These are phyloP conservation scores for Coccomyxa subellipsoidea DNA, from an alignment of 163 green algal genomes.

Conservation along the genomic window DNA sequence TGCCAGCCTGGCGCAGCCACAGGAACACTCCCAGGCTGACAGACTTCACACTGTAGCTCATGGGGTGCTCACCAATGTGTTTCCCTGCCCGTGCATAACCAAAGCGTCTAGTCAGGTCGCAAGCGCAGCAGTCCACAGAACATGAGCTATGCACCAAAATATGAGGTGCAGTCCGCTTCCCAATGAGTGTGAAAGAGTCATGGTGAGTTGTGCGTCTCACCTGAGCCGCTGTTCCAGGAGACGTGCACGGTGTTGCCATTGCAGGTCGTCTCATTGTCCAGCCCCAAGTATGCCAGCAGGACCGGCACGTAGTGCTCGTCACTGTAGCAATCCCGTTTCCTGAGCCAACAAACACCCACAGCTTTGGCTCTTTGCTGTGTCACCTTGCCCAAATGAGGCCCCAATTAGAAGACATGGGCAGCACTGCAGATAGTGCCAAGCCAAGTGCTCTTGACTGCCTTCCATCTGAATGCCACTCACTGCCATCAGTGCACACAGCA, in stretches of 20 bases:
- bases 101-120: too few relatives aligned
- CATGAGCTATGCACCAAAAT: too few relatives aligned
- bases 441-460: too few relatives aligned
- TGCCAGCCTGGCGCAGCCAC: conserved; percentile 4
- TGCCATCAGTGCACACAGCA: too few relatives aligned
- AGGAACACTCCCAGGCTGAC: background rate
- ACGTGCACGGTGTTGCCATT: conserved; percentile 14
- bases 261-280: conserved; percentile 20
- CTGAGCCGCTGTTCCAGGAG: conserved; percentile 4
- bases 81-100: background rate
- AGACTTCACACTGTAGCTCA: background rate
- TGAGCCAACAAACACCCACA: background rate
- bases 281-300: conserved; percentile 21
- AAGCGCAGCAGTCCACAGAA: too few relatives aligned
- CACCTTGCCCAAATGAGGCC: too few relatives aligned
- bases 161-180: background rate
- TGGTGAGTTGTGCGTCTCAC: background rate
- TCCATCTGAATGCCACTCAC: too few relatives aligned
- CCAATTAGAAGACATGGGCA: too few relatives aligned
- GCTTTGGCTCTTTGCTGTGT: too few relatives aligned
- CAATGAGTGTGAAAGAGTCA: background rate
- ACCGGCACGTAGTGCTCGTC: conserved; percentile 35
- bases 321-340: conserved; percentile 14
- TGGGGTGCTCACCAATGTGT: background rate
- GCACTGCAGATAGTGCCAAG: too few relatives aligned